Base-by-base conservation (phyloP, 495 filamentous ascomycete genomes). In the Xylaria venustula region DNA sequence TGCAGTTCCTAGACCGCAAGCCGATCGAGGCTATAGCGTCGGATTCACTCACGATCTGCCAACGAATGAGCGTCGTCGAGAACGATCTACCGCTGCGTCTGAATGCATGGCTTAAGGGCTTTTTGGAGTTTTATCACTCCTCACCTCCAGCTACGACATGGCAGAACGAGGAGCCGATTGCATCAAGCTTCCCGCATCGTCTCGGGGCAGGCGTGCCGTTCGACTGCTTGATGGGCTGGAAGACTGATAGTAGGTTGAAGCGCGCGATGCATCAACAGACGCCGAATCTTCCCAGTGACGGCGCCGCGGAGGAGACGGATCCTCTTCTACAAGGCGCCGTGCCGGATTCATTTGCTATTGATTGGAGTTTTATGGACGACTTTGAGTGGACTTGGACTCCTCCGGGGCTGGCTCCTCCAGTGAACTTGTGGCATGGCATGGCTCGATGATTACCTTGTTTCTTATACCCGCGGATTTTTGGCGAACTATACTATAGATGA, bases 281-380 rank as follows among this genome's bases (percentile, higher is more conserved):
- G 19, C 28, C 34, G 22, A 54, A 61, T 19, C 41, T n/a, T 15
- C 20, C 32, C n/a, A 32, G 26, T 15, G 40, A 48, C 15, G 42
- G 22, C 37, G 28, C 46, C 9, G 47, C 20, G 17, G 46, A 60
- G 36, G 57, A 52, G 20, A n/a, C 46, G 12, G 48, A 51, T 48
- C 25, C 51, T 34, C 11, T 49, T 14, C 6, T 61, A 22, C 15
- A 52, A 11, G 46, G 58, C 17, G n/a, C 28, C 9, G 55, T 50
- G 7, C 56, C 67, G 3, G 75, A 75, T 51, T 60, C 73, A 3
- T 63, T 75, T 46, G 61, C 67, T 56, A 74, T 78, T 49, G 76
- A 79, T 41, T 79, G 75, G 75, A 72, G 71, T 19, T 78, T 79
- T 40, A 73, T 78, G 73, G 75, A 77, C 50, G 77, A 79, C 49